Conservation (phyloP, 2,329 filamentous ascomycete species). For the Hypoxylon sp. region DNA sequence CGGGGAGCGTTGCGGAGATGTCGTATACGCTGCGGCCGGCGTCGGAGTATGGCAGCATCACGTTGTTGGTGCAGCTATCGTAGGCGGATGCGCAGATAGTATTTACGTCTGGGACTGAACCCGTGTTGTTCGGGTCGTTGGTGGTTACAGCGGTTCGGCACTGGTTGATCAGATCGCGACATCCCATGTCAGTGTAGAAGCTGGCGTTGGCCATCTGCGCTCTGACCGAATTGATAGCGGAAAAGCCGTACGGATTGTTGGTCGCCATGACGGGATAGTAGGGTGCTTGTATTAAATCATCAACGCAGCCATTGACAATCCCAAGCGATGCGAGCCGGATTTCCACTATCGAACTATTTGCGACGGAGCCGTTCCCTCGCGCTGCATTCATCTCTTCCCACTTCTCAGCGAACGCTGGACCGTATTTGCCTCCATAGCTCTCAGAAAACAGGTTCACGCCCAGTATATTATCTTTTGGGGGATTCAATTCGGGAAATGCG, state of each 20-base stretch:
- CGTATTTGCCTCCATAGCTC: conserved; percentile 76
- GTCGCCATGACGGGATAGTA: conserved; percentile 65
- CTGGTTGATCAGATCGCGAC: conserved; percentile 46
- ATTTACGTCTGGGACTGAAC: conserved; percentile 64
- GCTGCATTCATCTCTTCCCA: conserved; percentile 69
- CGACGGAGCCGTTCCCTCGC: conserved; percentile 58
- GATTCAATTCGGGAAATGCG: conserved; percentile 66
- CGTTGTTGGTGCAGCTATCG: conserved; percentile 60
- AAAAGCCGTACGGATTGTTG: conserved; percentile 72
- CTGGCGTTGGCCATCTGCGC: conserved; percentile 55
- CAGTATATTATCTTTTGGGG: conserved; percentile 52
- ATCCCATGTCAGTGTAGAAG: conserved; percentile 41
- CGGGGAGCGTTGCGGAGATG: conserved; percentile 49
- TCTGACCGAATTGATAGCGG: conserved; percentile 60
- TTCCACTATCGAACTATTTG: conserved; percentile 52
- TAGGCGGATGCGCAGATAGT: conserved; percentile 65
- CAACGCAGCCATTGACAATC: conserved; percentile 76
- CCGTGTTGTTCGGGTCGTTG: conserved; percentile 62
- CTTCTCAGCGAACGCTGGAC: conserved; percentile 67
- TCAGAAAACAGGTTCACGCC: conserved; percentile 74
- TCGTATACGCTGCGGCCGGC: conserved; percentile 39
- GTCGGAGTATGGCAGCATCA: conserved; percentile 58
- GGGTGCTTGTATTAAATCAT: conserved; percentile 67
- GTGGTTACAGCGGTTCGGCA: conserved; percentile 53
- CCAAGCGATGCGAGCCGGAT: conserved; percentile 70